phyloP scores from a whole-genome alignment of 1,139 yeast genomes.

The Pichia cactophila region DNA sequence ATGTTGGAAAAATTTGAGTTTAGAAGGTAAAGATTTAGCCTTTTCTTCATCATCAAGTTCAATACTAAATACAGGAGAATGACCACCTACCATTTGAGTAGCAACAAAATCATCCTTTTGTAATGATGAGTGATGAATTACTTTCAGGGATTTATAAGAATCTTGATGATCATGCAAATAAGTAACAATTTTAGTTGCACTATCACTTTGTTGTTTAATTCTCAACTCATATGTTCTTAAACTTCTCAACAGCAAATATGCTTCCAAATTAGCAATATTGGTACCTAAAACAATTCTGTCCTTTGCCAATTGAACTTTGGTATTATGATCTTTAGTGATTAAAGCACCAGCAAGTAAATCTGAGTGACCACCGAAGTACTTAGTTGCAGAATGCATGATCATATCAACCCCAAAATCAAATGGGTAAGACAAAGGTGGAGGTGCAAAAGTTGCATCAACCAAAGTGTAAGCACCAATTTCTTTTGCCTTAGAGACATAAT shows the following conservation, averaged over 20 bases:
- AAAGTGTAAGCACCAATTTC: conserved; percentile 60
- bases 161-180: conserved; percentile 44
- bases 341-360: conserved; percentile 79
- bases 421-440: conserved; percentile 82
- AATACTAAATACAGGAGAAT: conserved; percentile 70
- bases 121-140: conserved; percentile 64
- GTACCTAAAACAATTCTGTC: conserved; percentile 74
- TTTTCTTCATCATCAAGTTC: conserved; percentile 41
- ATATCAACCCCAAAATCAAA: conserved; percentile 76
- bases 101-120: conserved; percentile 60
- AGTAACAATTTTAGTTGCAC: conserved; percentile 55
- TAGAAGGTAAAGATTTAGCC: conserved; percentile 62
- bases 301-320: conserved; percentile 37
- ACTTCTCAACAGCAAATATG: conserved; percentile 67
- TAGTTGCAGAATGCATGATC: conserved; percentile 84
- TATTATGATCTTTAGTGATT: conserved; percentile 47
- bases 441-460: conserved; percentile 90
- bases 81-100: conserved; percentile 58
- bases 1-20: conserved; percentile 67
- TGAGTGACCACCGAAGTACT: conserved; percentile 92
- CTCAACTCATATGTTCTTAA: conserved; percentile 73
- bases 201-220: conserved; percentile 55
- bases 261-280: conserved; percentile 69
- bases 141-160: conserved; percentile 41
- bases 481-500: conserved; percentile 65